Conservation (phyloP, 1,284 basidiomycete species). For the Ganoderma multipileum region DNA sequence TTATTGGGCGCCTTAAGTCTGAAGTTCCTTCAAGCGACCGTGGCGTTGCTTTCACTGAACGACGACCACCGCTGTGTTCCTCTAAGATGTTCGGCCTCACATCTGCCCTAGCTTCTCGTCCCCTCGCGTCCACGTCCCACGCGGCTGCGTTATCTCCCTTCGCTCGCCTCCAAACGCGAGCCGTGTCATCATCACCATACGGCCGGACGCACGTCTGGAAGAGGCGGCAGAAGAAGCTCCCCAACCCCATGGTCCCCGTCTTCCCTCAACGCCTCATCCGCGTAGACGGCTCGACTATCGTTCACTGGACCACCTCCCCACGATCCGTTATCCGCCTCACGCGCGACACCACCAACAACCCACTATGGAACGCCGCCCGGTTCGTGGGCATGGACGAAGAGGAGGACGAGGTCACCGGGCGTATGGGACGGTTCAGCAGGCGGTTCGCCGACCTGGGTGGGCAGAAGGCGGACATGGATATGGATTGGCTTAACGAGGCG, state of each 20-base stretch:
- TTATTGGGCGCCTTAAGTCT: too few relatives aligned
- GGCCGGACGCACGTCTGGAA: constrained; percentile 81
- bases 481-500: background rate
- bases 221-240: constrained; percentile 67
- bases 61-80: background rate
- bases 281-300: constrained; percentile 87
- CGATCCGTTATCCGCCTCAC: constrained; percentile 76
- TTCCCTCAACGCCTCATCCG: constrained; percentile 85
- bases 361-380: constrained; percentile 70
- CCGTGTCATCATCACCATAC: constrained; percentile 72
- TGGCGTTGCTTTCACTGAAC: background rate
- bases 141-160: background rate
- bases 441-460: constrained; percentile 54
- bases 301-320: constrained; percentile 87
- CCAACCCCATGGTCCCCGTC: constrained; percentile 82
- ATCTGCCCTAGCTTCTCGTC: background rate
- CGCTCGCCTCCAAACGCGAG: constrained; percentile 36
- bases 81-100: background rate
- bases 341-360: constrained; percentile 87
- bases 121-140: background rate
- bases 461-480: background rate
- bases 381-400: constrained; percentile 62
- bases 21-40: too few relatives aligned
- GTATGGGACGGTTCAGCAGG: constrained; percentile 82
- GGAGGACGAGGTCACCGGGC: constrained; percentile 71